Evolutionary conservation across 495 filamentous ascomycete species (phyloP).

Genomic region (Penicillium canariense): DNA sequence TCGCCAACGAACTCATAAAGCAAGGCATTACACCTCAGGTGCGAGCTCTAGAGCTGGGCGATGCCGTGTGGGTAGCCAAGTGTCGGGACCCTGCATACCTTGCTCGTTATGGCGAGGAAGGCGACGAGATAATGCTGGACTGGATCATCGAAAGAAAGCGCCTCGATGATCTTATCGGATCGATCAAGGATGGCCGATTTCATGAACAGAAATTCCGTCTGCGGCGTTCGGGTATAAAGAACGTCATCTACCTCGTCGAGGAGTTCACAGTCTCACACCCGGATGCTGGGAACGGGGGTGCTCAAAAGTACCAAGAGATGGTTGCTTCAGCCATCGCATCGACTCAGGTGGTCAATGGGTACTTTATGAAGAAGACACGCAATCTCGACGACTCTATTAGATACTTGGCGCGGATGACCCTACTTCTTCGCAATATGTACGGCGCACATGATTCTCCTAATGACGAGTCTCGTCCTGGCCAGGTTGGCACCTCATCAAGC

Average conservation of each 20-base stretch:
- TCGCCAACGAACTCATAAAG: conserved; percentile 67
- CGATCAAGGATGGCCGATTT: conserved; percentile 81
- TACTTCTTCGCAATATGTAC: conserved; percentile 63
- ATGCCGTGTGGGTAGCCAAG: conserved; percentile 80
- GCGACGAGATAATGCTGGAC: conserved; percentile 75
- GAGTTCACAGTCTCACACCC: conserved; percentile 57
- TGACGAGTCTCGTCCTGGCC: conserved; percentile 6
- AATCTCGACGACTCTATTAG: conserved; percentile 78
- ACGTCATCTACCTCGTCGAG: conserved; percentile 81
- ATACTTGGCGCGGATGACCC: conserved; percentile 75
- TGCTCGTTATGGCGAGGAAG: conserved; percentile 55
- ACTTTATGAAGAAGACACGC: conserved; percentile 74
- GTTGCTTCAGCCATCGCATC: conserved; percentile 73
- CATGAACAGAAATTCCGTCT: conserved; percentile 85
- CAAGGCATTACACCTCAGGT: conserved; percentile 64
- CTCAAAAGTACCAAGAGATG: conserved; percentile 58
- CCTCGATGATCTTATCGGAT: conserved; percentile 74
- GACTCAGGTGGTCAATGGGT: conserved; percentile 79
- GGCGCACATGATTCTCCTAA: conserved; percentile 40
- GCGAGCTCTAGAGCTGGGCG: conserved; percentile 68
- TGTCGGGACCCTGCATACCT: conserved; percentile 58
- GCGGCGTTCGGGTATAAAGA: conserved; percentile 64
- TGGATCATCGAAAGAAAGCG: conserved; percentile 83
- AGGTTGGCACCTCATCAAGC: neutral
- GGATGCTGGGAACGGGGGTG: conserved; percentile 30